These are phyloP conservation scores for Pythium brachiatum DNA, from an alignment of 352 stramenopile genomes.

Conservation along the genomic window DNA sequence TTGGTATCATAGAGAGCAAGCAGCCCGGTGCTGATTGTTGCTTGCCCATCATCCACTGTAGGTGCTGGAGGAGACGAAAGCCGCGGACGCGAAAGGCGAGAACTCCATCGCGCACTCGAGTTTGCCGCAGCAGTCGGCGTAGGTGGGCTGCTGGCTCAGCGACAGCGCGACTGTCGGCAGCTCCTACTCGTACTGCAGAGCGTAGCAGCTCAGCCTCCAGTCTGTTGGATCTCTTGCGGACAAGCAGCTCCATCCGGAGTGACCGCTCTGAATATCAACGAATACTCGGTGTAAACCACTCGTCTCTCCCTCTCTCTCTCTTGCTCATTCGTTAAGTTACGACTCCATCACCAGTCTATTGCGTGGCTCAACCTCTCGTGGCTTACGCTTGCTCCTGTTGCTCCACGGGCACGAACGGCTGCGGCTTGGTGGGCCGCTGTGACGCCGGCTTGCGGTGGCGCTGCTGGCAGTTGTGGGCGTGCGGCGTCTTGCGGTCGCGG, in stretches of 20 bases:
- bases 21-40: not conserved
- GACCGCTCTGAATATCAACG: not conserved
- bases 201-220: not conserved
- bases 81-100: constrained; percentile 12
- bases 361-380: not conserved
- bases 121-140: not conserved
- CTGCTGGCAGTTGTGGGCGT: constrained; percentile 20
- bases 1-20: too few relatives aligned
- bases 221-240: not conserved
- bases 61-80: constrained; percentile 39
- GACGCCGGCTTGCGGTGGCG: constrained; percentile 27
- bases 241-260: not conserved
- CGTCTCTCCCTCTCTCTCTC: not conserved
- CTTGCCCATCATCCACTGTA: not conserved
- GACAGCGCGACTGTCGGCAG: not conserved
- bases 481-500: constrained; percentile 27
- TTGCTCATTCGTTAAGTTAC: not conserved
- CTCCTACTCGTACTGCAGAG: too few relatives aligned
- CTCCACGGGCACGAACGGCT: constrained; percentile 16
- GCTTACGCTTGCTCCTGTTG: not conserved
- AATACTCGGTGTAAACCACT: not conserved
- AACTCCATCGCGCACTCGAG: not conserved
- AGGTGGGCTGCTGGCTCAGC: not conserved
- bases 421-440: constrained; percentile 26
- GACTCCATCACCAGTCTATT: not conserved